These are phyloP conservation scores for Nicotiana rustica DNA, from an alignment of 305 asterid species.

Conservation along the genomic window DNA sequence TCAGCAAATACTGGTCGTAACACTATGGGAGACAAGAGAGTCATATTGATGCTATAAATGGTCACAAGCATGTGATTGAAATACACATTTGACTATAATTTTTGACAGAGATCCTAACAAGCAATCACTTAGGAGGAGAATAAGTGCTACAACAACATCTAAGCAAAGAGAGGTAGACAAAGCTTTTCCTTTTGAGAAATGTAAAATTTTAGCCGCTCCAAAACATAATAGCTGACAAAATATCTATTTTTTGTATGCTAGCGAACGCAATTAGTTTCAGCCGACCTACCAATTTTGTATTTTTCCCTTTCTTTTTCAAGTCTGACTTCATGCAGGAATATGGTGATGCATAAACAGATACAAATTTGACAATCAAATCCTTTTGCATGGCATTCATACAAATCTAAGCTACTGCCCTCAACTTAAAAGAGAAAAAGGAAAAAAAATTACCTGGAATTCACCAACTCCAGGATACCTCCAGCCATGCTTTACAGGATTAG, in stretches of 20 bases:
- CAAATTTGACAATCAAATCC: conserved; percentile 22
- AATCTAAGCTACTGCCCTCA: conserved; percentile 16
- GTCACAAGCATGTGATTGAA: neutral
- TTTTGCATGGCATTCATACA: conserved; percentile 21
- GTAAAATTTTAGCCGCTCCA: too few species aligned
- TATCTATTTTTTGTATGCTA: too few species aligned
- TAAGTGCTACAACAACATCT: too few species aligned
- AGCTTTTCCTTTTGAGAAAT: neutral
- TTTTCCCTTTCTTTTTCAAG: neutral
- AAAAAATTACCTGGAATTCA: conserved; percentile 73
- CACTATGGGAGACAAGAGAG: conserved; percentile 52
- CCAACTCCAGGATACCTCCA: conserved; percentile 92
- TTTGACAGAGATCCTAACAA: conserved; percentile 9
- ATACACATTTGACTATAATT: neutral
- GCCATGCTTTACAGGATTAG: conserved; percentile 77
- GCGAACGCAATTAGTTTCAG: too few species aligned
- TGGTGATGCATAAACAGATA: conserved; percentile 8
- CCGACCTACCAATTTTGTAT: too few species aligned
- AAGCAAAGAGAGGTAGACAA: neutral
- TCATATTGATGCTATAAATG: conserved; percentile 25
- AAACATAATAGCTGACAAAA: too few species aligned
- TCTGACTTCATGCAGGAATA: conserved; percentile 25
- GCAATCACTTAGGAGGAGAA: neutral
- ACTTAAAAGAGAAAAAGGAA: conserved; percentile 1
- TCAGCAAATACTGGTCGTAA: conserved; percentile 75